These are phyloP conservation scores for Desmodesmus armatus DNA, from an alignment of 139 green algal genomes.

Conservation along the genomic window DNA sequence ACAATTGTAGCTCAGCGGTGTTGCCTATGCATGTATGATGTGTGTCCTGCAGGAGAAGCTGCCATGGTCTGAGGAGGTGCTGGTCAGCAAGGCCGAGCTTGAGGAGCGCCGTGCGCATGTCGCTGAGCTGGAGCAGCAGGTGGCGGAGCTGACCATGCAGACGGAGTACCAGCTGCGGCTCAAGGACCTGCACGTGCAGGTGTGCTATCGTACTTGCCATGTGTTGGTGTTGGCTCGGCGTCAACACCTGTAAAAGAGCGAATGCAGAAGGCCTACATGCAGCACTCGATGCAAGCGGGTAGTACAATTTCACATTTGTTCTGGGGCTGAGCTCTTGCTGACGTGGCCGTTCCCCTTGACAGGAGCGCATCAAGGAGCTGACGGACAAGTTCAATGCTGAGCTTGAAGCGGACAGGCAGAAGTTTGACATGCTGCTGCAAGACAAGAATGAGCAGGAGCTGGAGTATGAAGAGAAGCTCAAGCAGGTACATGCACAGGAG, in stretches of 20 bases:
- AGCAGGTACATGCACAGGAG: constrained; percentile 38
- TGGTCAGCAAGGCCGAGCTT: constrained; percentile 88
- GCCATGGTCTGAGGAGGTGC: constrained; percentile 87
- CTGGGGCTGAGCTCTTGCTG: too few species aligned
- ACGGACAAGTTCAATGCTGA: constrained; percentile 84
- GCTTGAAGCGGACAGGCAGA: constrained; percentile 75
- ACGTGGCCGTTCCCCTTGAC: too few species aligned
- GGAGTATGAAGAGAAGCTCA: constrained; percentile 87
- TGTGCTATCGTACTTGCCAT: neutral
- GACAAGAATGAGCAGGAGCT: constrained; percentile 88
- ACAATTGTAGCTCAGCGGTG: too few species aligned
- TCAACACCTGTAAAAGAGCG: too few species aligned
- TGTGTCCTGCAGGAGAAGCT: constrained; percentile 66
- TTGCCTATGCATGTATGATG: neutral
- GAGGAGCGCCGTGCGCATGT: constrained; percentile 86
- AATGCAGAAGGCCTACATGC: neutral
- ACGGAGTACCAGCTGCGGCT: constrained; percentile 95
- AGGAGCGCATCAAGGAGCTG: constrained; percentile 84
- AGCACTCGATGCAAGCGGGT: neutral
- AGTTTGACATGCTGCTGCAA: constrained; percentile 80
- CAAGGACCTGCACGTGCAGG: constrained; percentile 88
- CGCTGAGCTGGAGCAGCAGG: constrained; percentile 88
- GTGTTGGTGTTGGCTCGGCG: neutral
- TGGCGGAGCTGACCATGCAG: constrained; percentile 91
- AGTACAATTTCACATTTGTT: neutral